phyloP scores from a whole-genome alignment of 306 rosid species.

The Prosopis cineraria region DNA sequence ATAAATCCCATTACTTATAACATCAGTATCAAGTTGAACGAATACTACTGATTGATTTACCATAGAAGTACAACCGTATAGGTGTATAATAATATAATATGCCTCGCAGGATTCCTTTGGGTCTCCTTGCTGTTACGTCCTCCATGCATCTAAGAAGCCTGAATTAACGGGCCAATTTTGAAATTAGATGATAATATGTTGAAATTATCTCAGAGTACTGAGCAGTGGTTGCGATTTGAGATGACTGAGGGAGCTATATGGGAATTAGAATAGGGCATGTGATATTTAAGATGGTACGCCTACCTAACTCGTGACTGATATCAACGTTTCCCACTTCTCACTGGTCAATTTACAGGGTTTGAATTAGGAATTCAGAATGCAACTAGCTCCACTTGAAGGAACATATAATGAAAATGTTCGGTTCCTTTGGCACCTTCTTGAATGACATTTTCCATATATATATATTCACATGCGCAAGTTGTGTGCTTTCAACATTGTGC shows the following conservation, averaged over 20 bases:
- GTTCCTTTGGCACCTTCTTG: neutral
- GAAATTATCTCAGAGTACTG: neutral
- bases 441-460: neutral
- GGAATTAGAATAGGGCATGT: neutral
- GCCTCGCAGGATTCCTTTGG: no score
- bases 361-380: neutral
- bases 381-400: neutral
- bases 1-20: neutral
- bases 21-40: neutral
- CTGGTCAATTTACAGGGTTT: neutral
- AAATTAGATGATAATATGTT: neutral
- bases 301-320: neutral
- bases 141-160: no score
- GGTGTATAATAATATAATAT: no score
- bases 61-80: no score
- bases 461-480: neutral
- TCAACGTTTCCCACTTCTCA: neutral
- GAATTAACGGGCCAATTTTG: constrained; percentile 43
- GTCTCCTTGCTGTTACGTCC: neutral
- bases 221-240: constrained; percentile 16
- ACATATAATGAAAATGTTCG: neutral
- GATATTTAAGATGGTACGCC: constrained; percentile 12
- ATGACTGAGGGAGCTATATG: neutral
- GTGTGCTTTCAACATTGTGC: neutral
- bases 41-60: no score